These are phyloP conservation scores for Ambrosiella beaveri DNA, from an alignment of 2,329 filamentous ascomycete genomes.

Conservation along the genomic window DNA sequence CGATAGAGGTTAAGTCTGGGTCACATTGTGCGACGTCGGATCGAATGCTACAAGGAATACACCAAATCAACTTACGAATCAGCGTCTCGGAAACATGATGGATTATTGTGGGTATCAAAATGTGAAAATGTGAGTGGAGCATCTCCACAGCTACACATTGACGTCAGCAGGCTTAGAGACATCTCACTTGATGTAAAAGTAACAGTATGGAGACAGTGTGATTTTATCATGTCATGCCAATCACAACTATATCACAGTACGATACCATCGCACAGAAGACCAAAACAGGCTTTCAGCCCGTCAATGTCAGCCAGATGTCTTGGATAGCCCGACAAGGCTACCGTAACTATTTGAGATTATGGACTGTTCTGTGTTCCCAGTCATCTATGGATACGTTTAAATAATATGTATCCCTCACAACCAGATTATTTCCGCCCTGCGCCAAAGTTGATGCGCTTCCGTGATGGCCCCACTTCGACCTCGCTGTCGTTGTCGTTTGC, in stretches of 20 bases:
- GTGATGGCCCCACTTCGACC: constrained; percentile 37
- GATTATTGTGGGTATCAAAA: background rate
- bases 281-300: no score
- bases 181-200: no score
- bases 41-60: background rate
- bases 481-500: constrained; percentile 38
- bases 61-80: background rate
- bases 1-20: background rate
- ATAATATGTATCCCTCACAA: background rate
- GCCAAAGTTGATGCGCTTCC: constrained; percentile 42
- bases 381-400: background rate
- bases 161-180: background rate
- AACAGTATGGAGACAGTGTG: no score
- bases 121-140: background rate
- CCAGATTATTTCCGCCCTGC: constrained; percentile 31
- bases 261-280: no score
- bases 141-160: background rate
- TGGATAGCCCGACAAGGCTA: no score
- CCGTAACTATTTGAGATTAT: no score
- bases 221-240: no score
- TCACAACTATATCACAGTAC: no score
- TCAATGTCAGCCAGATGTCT: no score
- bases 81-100: background rate
- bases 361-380: background rate
- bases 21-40: background rate